These are phyloP conservation scores for Trametes cinnabarina DNA, from an alignment of 768 basidiomycete species.

Conservation along the genomic window DNA sequence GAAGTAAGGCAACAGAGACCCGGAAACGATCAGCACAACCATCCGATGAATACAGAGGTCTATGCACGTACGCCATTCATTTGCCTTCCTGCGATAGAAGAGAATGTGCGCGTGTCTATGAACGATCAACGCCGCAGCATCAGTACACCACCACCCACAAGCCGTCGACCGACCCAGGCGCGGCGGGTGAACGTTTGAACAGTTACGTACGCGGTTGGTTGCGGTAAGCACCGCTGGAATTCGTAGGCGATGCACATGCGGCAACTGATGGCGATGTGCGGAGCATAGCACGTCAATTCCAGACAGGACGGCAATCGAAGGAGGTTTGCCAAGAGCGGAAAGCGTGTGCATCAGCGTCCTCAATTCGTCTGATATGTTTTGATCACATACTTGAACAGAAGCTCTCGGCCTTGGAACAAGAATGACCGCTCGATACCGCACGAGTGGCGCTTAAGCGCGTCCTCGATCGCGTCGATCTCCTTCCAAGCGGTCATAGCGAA, in stretches of 20 bases:
- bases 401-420: conserved; percentile 69
- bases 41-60: not conserved
- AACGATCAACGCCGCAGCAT: conserved; percentile 53
- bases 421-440: conserved; percentile 67
- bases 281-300: not conserved
- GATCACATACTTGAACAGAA: conserved; percentile 67
- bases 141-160: conserved; percentile 41
- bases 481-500: conserved; percentile 70
- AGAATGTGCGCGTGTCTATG: conserved; percentile 27
- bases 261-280: conserved; percentile 41
- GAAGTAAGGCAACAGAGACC: not conserved
- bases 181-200: not conserved
- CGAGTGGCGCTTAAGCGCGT: conserved; percentile 58
- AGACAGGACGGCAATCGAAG: not conserved
- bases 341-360: not conserved
- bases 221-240: conserved; percentile 62
- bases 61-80: conserved; percentile 30
- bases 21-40: not conserved
- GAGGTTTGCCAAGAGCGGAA: not conserved
- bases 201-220: conserved; percentile 49
- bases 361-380: not conserved
- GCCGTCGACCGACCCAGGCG: not conserved
- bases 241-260: conserved; percentile 71
- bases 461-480: conserved; percentile 66
- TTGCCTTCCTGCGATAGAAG: conserved; percentile 29